Evolutionary conservation across 2,329 filamentous ascomycete genomes (phyloP), one percentile per base, ranked within the genome.

Genomic region (Apiospora malaysiana): DNA sequence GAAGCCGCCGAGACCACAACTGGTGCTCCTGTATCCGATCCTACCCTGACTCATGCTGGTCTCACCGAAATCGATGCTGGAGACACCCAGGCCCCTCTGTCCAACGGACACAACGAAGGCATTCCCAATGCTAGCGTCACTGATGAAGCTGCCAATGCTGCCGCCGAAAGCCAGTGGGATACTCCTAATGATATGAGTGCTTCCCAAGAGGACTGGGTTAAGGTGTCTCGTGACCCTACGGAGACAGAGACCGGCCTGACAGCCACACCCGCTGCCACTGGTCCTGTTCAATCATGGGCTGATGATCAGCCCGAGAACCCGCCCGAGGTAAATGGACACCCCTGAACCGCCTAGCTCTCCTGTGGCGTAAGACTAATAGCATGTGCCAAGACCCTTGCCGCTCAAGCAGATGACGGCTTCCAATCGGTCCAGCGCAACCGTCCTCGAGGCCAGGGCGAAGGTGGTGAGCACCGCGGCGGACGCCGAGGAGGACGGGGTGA

Each of bases 141-240:
- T 43, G 87, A 89, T 67, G 82, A 82, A 16, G 86, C 87, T 68
- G 87, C 87, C 71, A 90, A 90, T 74, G 85, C 86, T 66, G 90
- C 91, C 40, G 90, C 86, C 32, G 91, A 90, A 78, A 88, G 86
- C 73, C 89, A 91, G 74, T 93, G 90, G 91, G 91, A 93, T 75
- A 75, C 78, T 42, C 76, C 75, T 68, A 85, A 85, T 73, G 83
- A 85, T 68, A 76, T 84, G 73, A 81, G 82, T 43, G 78, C 81
- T 70, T 88, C 87, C 1, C 87, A 89, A 79, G 93, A 95, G 75
- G 88, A 86, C 69, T 96, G 93, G 89, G 92, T 97, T 72, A 90
- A 94, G 79, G 85, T 93, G 63, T 90, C 93, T 68, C 90, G 92
- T 70, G 89, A 95, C 77, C 88, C 91, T 66, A 83, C 89, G 68